Percentiles rank a stretch among this genome's conserved stretches.
phyloP scores from a whole-genome alignment of 768 basidiomycete species.

The Boletus huronensis region DNA sequence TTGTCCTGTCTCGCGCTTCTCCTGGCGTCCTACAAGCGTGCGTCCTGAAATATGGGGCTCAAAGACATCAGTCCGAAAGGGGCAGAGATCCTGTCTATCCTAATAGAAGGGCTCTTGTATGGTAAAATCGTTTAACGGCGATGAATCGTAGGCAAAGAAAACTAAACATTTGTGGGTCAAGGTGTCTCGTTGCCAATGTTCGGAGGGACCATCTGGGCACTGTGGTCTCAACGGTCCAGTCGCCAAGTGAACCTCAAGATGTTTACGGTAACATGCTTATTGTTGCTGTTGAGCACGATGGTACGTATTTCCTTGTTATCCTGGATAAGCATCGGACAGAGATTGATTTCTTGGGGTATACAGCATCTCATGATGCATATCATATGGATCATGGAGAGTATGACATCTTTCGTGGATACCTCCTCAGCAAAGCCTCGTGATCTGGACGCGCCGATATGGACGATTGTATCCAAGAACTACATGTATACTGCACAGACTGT shows the following conservation, averaged over 20 bases:
- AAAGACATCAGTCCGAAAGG: neutral
- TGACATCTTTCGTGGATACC: no score
- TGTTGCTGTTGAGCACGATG: neutral
- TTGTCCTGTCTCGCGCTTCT: neutral
- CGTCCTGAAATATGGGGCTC: neutral
- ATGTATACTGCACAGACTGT: neutral
- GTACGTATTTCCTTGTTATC: neutral
- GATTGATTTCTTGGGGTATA: neutral
- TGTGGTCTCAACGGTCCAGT: neutral
- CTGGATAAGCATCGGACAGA: neutral
- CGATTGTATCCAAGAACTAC: neutral
- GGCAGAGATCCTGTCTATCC: neutral
- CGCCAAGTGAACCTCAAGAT: neutral
- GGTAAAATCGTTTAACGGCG: neutral
- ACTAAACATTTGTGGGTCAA: neutral
- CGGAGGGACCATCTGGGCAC: neutral
- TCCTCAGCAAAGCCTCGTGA: fast-evolving
- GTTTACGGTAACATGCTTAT: neutral
- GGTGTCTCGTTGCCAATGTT: neutral
- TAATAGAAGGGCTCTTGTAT: neutral
- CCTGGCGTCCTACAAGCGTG: neutral
- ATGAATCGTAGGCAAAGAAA: neutral
- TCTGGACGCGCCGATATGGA: neutral
- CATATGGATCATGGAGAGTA: no score
- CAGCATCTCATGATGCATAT: neutral